Conservation (phyloP, 352 stramenopile species). For the Chrysophaeum taylorii region DNA sequence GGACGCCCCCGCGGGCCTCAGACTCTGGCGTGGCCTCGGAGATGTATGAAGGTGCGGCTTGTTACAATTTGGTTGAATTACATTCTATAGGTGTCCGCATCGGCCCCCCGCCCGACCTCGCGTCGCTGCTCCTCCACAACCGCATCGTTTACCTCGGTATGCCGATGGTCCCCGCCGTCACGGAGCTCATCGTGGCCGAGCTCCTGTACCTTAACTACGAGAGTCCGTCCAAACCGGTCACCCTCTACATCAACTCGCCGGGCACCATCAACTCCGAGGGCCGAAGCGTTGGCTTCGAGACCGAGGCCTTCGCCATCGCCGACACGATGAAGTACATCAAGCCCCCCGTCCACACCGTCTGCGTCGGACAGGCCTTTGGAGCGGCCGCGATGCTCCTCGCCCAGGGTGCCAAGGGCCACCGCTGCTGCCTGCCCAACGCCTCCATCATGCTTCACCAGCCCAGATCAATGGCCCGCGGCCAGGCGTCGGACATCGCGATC, state of each 20-base stretch:
- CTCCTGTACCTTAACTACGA: constrained; percentile 73
- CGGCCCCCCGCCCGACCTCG: constrained; percentile 65
- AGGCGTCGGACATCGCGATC: constrained; percentile 70
- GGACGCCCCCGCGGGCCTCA: no score
- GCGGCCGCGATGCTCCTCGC: constrained; percentile 61
- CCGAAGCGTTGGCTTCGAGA: constrained; percentile 64
- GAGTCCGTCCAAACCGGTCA: constrained; percentile 51
- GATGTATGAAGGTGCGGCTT: not conserved
- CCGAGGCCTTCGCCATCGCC: constrained; percentile 68
- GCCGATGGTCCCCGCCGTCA: constrained; percentile 65
- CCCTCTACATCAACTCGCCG: constrained; percentile 69
- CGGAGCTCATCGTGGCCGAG: constrained; percentile 67
- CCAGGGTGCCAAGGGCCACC: constrained; percentile 52
- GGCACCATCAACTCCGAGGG: constrained; percentile 56
- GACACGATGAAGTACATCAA: constrained; percentile 72
- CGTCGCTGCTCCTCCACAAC: constrained; percentile 67
- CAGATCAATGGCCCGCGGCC: constrained; percentile 49
- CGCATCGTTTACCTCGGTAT: constrained; percentile 76
- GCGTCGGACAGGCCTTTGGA: constrained; percentile 64
- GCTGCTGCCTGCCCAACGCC: constrained; percentile 57
- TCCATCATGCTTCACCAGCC: constrained; percentile 68
- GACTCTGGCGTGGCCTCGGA: no score
- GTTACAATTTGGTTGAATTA: no score
- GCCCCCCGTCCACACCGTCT: constrained; percentile 60
- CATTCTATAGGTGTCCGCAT: constrained; percentile 36